Base-by-base conservation (phyloP, 306 rosid species). In the Elaeagnus macrophylla region DNA sequence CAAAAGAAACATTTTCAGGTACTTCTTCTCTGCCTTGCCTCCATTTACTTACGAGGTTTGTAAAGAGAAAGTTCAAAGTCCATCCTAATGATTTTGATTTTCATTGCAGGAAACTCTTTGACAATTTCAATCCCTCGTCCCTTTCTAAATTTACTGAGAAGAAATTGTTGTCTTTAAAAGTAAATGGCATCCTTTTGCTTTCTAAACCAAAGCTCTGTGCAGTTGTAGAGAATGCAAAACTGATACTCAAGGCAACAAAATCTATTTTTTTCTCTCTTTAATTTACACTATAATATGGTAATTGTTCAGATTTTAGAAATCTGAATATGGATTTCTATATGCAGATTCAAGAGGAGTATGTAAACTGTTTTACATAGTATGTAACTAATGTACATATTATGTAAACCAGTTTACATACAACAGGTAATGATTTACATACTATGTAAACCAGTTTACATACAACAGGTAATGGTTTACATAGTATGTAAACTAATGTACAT, bases 161-260 rank as follows among this genome's bases (percentile, higher is more conserved):
- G 79, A 81, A 84, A 69, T 54, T 86, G 57, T 43, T 67, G 58
- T 60, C 83, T 10, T 71, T 75, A 44, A 84, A 75, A 69, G 73
- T 82, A 62, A 80, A 83, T 49, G 94, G 86, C 77, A 71, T 58
- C 50, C 79, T 53, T 32, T 54, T 83, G 66, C 82, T 86, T 35
- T 82, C 96, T 45, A 93, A 86, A 73, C 93, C 76, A 63, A 91
- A 91, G 80, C 79, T 91, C 51, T 93, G 95, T 5, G 95, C 97
- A 54, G 72, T 91, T 16, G 80, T 84, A 32, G 87, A 79, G 61
- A 91, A 91, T 61, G 96, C 97, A 25, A 84, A 78, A 46, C 96
- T 80, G 72, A 19, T 86, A 37, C 83, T 70, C 5, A 84, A 86
- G 96, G 97, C 84, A 79, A 70, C 48, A 37, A 40, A 40, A 40